Base-by-base conservation (phyloP, 345 rosid genomes). In the Cochlearia excelsa region DNA sequence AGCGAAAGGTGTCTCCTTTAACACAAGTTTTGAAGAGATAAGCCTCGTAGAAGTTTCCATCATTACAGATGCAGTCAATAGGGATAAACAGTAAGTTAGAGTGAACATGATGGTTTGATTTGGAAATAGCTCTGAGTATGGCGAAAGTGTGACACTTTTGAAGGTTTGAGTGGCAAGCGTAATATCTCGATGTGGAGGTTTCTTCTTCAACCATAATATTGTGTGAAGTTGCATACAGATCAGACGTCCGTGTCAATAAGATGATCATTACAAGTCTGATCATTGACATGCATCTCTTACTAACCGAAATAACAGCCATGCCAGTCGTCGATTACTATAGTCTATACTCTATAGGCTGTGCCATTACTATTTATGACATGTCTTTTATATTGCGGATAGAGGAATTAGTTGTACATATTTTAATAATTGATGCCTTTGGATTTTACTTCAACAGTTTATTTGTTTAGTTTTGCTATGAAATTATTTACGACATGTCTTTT, bases 1-100 rank as follows among this genome's bases (percentile, higher is more conserved):
- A 62, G 54, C 63, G 59, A 66, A 90, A 82, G 46, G 77, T 83
- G 75, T 84, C 92, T 9, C 95, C 88, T 60, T 73, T 70, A 30
- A 70, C 43, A n/a, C 80, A 67, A 9, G 79, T 78, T 63, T 76
- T 83, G 3, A 63, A 65, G 37, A 84, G 46, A 56, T 59, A 67
- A 33, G 97, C 90, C 71, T 79, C 78, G 53, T 78, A 90, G 67
- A 73, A 35, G 16, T 79, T 74, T 42, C 75, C 81, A 51, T 60
- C 81, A 51, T 60, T 69, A 74, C 97, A 90, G 60, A 64, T 77
- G 61, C 97, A 90, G 23, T 71, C 66, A 5, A 87, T 77, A 2
- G 93, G 90, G 48, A 90, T 69, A 56, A 83, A 65, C 47, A 78
- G 59, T 61, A 80, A 82, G 23, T 37, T 6, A 34, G 37, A 6